Evolutionary conservation across 1,284 basidiomycete species (phyloP).

Genomic region (Ustilago sp.): DNA sequence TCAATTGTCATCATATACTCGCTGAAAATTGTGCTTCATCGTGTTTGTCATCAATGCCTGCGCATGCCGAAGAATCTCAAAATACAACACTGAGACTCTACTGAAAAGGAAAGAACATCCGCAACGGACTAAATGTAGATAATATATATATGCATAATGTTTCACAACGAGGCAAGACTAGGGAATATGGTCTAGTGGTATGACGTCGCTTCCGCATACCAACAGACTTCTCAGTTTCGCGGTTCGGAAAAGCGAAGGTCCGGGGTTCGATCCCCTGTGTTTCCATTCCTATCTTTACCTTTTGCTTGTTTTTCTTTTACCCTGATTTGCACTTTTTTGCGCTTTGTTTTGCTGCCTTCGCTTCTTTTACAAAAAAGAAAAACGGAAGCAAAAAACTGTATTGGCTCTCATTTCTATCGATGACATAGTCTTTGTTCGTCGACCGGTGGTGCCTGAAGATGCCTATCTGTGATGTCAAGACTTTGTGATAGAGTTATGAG

Average conservation of each 20-base stretch:
- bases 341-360: constrained; percentile 1
- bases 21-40: constrained; percentile 11
- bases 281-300: constrained; percentile 47
- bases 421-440: too few relatives aligned
- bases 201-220: constrained; percentile 56
- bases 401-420: too few relatives aligned
- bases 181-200: constrained; percentile 60
- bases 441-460: too few relatives aligned
- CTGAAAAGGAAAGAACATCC: too few relatives aligned
- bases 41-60: background rate
- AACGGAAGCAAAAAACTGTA: too few relatives aligned
- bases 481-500: too few relatives aligned
- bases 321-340: background rate
- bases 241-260: constrained; percentile 52
- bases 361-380: too few relatives aligned
- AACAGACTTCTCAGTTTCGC: constrained; percentile 6
- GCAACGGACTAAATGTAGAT: too few relatives aligned
- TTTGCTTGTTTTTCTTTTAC: constrained; percentile 1
- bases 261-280: constrained; percentile 59
- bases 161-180: background rate
- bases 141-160: background rate
- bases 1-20: constrained; percentile 38
- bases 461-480: too few relatives aligned
- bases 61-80: too few relatives aligned
- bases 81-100: too few relatives aligned